Evolutionary conservation across 2,329 filamentous ascomycete genomes (phyloP).

Genomic region (Fusarium subglutinans): DNA sequence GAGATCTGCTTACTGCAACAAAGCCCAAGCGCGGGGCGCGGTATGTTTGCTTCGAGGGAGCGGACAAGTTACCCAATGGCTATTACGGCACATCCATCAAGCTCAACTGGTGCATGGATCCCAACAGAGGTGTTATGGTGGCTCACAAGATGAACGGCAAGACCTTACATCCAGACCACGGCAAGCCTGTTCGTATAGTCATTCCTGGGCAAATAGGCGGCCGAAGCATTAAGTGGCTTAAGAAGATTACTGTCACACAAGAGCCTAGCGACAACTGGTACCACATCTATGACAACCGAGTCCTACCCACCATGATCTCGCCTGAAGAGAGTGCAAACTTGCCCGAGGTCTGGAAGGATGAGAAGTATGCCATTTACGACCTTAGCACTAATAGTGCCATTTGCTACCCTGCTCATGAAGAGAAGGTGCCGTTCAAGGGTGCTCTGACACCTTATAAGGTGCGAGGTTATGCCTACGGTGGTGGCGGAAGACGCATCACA

Average conservation of each 20-base stretch:
- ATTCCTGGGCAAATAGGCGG: conserved; percentile 94
- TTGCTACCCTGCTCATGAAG: conserved; percentile 81
- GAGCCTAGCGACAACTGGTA: conserved; percentile 92
- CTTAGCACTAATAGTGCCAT: conserved; percentile 87
- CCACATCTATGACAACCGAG: conserved; percentile 92
- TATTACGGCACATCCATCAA: conserved; percentile 90
- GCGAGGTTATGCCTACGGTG: conserved; percentile 87
- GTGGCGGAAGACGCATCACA: conserved; percentile 84
- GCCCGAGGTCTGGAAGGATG: conserved; percentile 84
- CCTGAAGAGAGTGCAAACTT: conserved; percentile 82
- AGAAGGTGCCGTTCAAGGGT: conserved; percentile 64
- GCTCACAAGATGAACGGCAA: conserved; percentile 94
- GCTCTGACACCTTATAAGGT: conserved; percentile 67
- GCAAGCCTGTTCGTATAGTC: conserved; percentile 81
- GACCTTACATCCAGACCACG: conserved; percentile 81
- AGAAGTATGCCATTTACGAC: conserved; percentile 92
- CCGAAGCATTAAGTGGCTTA: conserved; percentile 93
- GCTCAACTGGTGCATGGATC: conserved; percentile 87
- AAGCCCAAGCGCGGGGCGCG: conserved; percentile 74
- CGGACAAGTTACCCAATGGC: conserved; percentile 87
- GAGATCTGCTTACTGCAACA: conserved; percentile 74
- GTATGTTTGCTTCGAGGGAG: conserved; percentile 92
- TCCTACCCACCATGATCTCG: conserved; percentile 85
- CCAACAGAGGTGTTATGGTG: conserved; percentile 84
- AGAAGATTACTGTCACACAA: conserved; percentile 79